Conservation (phyloP, 768 basidiomycete species). For the Suillus americanus region DNA sequence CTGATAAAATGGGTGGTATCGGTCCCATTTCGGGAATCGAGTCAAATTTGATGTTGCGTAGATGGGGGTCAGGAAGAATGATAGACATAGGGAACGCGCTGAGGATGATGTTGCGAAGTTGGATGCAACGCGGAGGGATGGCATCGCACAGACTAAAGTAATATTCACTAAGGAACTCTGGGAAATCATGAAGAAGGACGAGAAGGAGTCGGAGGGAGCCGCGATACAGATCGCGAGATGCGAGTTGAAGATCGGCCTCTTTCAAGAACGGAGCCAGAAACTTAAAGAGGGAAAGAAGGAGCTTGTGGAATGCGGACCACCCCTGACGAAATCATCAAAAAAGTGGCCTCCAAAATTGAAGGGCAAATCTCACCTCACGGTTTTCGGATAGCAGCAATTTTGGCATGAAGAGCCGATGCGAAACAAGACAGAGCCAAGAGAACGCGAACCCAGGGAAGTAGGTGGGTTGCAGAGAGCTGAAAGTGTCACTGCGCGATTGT, state of each 20-base stretch:
- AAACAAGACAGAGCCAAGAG: constrained; percentile 96
- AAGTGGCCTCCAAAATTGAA: constrained; percentile 2
- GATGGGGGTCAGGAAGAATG: constrained; percentile 82
- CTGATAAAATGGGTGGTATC: constrained; percentile 88
- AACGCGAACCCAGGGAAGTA: constrained; percentile 99
- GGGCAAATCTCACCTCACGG: constrained; percentile 60
- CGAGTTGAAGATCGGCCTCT: constrained; percentile 73
- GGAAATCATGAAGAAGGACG: constrained; percentile 97
- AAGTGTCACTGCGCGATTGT: constrained; percentile 67
- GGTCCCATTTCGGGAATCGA: constrained; percentile 87
- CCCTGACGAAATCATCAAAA: constrained; percentile 48
- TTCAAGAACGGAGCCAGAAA: constrained; percentile 92
- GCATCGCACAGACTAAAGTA: constrained; percentile 95
- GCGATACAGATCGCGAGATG: constrained; percentile 85
- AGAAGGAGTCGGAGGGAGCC: constrained; percentile 88
- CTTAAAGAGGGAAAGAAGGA: constrained; percentile 90
- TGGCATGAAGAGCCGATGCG: constrained; percentile 97
- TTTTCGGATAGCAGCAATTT: constrained; percentile 86
- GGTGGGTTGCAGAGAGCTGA: constrained; percentile 93
- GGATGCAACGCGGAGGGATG: constrained; percentile 90
- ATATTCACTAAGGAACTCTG: constrained; percentile 95
- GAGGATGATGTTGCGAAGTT: constrained; percentile 94
- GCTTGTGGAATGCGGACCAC: constrained; percentile 95
- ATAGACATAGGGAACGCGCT: constrained; percentile 88
- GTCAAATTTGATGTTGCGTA: constrained; percentile 73